These are phyloP conservation scores for Cynanchum wilfordii DNA, from an alignment of 257 asterid genomes.

Conservation along the genomic window DNA sequence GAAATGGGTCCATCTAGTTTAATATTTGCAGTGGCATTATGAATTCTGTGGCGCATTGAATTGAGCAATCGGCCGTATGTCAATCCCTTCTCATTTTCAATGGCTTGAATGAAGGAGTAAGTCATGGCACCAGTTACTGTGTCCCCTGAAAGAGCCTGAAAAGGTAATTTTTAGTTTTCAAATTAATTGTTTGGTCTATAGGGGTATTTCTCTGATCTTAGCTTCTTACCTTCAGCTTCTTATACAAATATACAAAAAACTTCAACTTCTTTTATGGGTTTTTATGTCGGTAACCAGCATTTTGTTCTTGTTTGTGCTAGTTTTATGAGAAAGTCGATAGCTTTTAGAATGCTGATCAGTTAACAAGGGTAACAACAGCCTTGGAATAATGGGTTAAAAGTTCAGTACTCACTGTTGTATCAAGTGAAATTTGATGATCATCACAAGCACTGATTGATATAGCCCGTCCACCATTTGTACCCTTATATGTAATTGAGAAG, in stretches of 20 bases:
- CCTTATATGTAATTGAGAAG: constrained; percentile 29
- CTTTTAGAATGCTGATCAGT: neutral
- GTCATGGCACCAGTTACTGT: constrained; percentile 57
- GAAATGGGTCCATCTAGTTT: constrained; percentile 19
- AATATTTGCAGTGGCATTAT: constrained; percentile 21
- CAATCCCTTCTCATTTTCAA: constrained; percentile 43
- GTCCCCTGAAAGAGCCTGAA: constrained; percentile 49
- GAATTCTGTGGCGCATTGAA: constrained; percentile 36
- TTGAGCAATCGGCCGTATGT: constrained; percentile 47
- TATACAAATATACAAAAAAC: neutral
- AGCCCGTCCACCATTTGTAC: constrained; percentile 51
- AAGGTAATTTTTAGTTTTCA: neutral
- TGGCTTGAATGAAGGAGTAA: constrained; percentile 53
- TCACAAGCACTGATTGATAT: constrained; percentile 51
- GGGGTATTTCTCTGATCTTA: neutral
- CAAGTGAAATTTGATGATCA: constrained; percentile 48
- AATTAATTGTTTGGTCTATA: neutral
- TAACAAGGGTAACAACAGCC: neutral
- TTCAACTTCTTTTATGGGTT: neutral
- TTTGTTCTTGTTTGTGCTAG: neutral
- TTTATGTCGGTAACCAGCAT: neutral
- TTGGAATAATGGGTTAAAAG: neutral
- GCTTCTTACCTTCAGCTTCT: neutral
- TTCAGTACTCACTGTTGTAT: constrained; percentile 39
- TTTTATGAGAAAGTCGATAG: neutral